Evolutionary conservation across 305 asterid genomes (phyloP), one percentile per base, ranked within the genome.

Genomic region (Fraxinus angustifolia): DNA sequence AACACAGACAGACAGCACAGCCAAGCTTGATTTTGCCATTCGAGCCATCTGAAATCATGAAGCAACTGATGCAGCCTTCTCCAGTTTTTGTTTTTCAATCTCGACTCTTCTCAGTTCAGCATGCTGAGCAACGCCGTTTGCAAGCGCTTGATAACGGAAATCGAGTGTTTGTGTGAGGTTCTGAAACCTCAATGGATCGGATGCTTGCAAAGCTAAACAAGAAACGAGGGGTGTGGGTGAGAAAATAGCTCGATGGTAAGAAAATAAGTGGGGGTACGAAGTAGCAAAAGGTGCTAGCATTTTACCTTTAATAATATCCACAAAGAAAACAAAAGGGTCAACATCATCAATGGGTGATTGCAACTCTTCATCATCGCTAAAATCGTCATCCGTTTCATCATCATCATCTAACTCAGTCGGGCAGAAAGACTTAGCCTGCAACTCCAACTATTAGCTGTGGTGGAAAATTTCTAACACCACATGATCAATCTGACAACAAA

Each of bases 301-400:
- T 79, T 79, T 89, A 96, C 99, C 97, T 91, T 92, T 91, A 17
- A 94, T 78, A 6, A 95, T 89, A 84, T 96, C 99, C 68, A 94
- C 99, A 86, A 96, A 96, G 88, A 90, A 92, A 87, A 96, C 82
- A 82, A 92, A 96, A 16, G 99, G 99, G 72, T 96, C 99, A 76
- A 94, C 93, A n/a, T 96, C 97, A 84, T 96, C 98, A 73, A 94
- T 91, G 40, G 99, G 99, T 10, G 99, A 96, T 72, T 94, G 98
- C 90, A 94, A 78, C 70, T 94, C 99, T 83, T 96, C 98, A 70
- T 94, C 98, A 38, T 94, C 99, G 85, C 97, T 95, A 85, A 93
- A 92, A 87, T 91, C 97, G 40, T 94, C 99, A 79, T 92, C 97
- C 0, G 90, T 83, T 87, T 91, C 91, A 0, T 87, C 87, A 16